Evolutionary conservation across 257 asterid species (phyloP), one percentile per base, ranked within the genome.

Genomic region (Jacaranda mimosifolia): DNA sequence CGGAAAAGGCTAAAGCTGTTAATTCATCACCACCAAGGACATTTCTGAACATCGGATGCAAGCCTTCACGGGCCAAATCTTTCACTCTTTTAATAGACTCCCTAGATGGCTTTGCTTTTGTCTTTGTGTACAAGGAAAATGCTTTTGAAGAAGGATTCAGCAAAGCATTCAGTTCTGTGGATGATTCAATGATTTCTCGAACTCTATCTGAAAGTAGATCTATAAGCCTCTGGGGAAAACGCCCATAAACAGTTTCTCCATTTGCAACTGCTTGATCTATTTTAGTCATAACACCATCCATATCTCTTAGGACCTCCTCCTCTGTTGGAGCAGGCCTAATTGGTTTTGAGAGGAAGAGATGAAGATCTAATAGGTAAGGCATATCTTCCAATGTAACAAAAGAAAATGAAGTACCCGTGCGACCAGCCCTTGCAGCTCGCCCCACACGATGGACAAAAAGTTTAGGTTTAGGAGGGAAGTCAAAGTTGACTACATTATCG

Each of bases 381-480:
- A 93, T 88, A 78, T 93, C 99, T 80, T 96, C 99, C 7, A 90
- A 70, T 40, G 99, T 91, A 69, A 93, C 86, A 48, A 96, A 87
- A 74, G 97, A 96, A 85, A 83, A 96, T 18, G 99, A 84, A 75
- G 98, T 85, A 59, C 99, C 97, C 7, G 89, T 86, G 13, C 97
- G 96, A 76, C 99, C 99, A 52, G 99, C 99, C 86, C 99, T 90
- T 56, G 99, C 99, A 76, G 93, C 99, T 79, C 98, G 86, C n/a
- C 99, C 99, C 32, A 96, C 99, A 42, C 99, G 94, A 85, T 96
- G 99, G 80, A 96, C 91, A 80, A 96, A 96, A 69, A 96, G 98
- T 77, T 96, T 96, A 58, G 99, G 99, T 79, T 83, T 96, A 36
- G 93, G 86, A 42, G 99, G 98, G 82, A 89, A 96, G 77, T 96